Base-by-base conservation (phyloP, 2,329 filamentous ascomycete species). In the Rhynchosporium secalis region DNA sequence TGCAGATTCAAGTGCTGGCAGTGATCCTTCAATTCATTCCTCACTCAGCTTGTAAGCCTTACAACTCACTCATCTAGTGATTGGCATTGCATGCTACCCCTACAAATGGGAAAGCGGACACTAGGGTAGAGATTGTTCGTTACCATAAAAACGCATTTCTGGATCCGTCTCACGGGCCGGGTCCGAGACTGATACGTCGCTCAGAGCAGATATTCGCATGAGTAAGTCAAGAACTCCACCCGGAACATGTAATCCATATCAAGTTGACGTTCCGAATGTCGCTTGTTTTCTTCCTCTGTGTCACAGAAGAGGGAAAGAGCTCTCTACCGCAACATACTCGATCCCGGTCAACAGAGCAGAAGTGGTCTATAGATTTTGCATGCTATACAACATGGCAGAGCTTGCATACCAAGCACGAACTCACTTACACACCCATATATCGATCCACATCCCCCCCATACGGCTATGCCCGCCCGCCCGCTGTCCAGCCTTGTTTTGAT, bases 361-460 rank as follows among this genome's bases (percentile, higher is more conserved):
- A 46, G 8, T 15, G 9, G n/a, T 7, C 2, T 43, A 15, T 10
- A 12, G 10, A 20, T 36, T 52, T 31, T 38, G 48, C 48, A 52
- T 5, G 31, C 31, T 52, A n/a, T 10, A 26, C 4, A 54, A 54
- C 33, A 20, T 54, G 33, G 51, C 51, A 54, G 36, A 54, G 33
- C 51, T 41, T 54, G 51, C 51, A 52, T 38, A 31, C 31, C n/a
- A 46, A n/a, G 13, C 6, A 26, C 13, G 43, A 29, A 31, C 10
- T 29, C 13, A 26, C 46, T 29, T 31, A 48, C 9, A 29, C 29
- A 26, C 46, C 29, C 29, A 48, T 40, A 54, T 40, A 33, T 13
- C 33, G 38, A 20, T 20, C 51, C 51, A 54, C 51, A n/a, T 38
- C 49, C 40, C 51, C 51, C 40, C 51, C 51, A 54, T 54, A 54